Percentiles rank a stretch among this genome's conserved stretches.
phyloP scores from a whole-genome alignment of 2,329 filamentous ascomycete genomes.

The Fusarium newnesense region DNA sequence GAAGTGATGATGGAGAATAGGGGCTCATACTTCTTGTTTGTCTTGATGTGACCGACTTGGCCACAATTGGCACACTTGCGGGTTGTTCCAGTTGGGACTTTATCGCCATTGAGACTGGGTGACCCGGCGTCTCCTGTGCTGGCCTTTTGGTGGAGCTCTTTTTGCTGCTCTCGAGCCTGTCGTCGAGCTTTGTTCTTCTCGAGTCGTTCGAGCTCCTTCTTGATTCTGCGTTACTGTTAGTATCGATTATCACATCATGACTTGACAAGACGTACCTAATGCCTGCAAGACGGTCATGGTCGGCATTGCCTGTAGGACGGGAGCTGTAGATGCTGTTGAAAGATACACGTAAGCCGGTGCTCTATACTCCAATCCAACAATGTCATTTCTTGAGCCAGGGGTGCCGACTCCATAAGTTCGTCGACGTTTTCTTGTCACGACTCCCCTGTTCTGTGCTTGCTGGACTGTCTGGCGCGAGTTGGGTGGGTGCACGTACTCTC shows the following conservation, averaged over 20 bases:
- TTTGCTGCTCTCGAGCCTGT: slow-evolving; percentile 90
- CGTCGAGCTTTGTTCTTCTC: slow-evolving; percentile 92
- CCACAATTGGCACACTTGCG: slow-evolving; percentile 98
- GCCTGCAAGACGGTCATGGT: slow-evolving; percentile 60
- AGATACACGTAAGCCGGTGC: slow-evolving; percentile 53
- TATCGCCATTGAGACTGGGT: slow-evolving; percentile 59
- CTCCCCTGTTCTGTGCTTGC: background rate
- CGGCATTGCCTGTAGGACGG: slow-evolving; percentile 60
- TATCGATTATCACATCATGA: background rate
- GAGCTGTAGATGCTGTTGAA: slow-evolving; percentile 60
- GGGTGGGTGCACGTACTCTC: slow-evolving; percentile 68
- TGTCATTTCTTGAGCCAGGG: slow-evolving; percentile 46
- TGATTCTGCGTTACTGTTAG: slow-evolving; percentile 50
- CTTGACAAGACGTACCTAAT: slow-evolving; percentile 49
- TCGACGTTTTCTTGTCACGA: slow-evolving; percentile 10
- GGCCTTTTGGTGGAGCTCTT: slow-evolving; percentile 67
- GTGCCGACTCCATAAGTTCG: slow-evolving; percentile 42
- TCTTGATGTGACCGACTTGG: slow-evolving; percentile 97
- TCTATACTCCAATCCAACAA: slow-evolving; percentile 49
- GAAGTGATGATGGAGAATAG: slow-evolving; percentile 18
- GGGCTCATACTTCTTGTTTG: slow-evolving; percentile 88
- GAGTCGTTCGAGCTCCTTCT: slow-evolving; percentile 80
- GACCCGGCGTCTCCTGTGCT: slow-evolving; percentile 59
- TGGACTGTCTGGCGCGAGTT: slow-evolving; percentile 3
- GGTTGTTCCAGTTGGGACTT: slow-evolving; percentile 73